Evolutionary conservation across 106 monocot species (phyloP), one percentile per base, ranked within the genome.

Genomic region (Apostasia ramifera): DNA sequence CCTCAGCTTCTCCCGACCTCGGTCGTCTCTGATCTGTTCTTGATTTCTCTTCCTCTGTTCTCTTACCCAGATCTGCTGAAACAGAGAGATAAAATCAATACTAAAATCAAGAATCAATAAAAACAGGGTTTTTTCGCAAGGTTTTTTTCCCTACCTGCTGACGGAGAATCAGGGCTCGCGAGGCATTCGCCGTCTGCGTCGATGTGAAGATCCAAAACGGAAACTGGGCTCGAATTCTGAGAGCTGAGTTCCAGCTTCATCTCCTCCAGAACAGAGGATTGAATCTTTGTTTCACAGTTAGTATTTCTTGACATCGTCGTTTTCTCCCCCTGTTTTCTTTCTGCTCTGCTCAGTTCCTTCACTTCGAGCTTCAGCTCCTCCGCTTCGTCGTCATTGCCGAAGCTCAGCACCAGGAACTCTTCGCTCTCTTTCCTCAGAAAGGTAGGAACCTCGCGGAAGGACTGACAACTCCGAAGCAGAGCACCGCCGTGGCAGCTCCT

Each of bases 371-470:
- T 26, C 0, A 26, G 26, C 26, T 26, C 52, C 4, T 52, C 52
- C 52, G 52, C 52, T 6, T 52, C 10, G 52, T 41, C 6, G 6
- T 26, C 3, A 39, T 55, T 6, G 40, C 2, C 44, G 43, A 70
- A 70, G 47, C 48, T 59, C 42, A 70, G 42, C 13, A 70, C 46
- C 46, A 70, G 40, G 48, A 70, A 70, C 0, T 70, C 70, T 6
- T 70, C 46, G 39, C 12, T 70, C 70, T 70, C 70, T 59, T 45
- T 59, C 9, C 70, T 70, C 45, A 70, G 11, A 12, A 70, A 70
- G 4, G 70, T 70, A 10, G 70, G 70, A 46, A 47, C 58, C 45
- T 70, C 70, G 12, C 70, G 70, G 40, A 70, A 70, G 1, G 70
- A 70, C 10, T 47, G 70, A 40, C 58, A 55, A 4, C 8, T 59